Conservation (phyloP, 225 moss, liverwort and hornwort genomes). For the Lunularia cruciata region DNA sequence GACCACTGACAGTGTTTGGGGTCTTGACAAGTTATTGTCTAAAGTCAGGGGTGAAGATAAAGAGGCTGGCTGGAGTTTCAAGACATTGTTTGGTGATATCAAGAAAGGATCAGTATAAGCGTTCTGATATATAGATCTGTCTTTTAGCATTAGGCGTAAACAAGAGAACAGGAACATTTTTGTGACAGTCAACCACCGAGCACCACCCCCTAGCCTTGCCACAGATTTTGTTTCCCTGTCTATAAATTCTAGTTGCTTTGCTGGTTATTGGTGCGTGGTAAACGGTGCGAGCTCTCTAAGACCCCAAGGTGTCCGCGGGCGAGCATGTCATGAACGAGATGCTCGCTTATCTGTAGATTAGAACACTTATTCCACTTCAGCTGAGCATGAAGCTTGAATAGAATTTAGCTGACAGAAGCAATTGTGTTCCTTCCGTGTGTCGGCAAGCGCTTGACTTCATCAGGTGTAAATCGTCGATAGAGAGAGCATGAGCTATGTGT, state of each 20-base stretch:
- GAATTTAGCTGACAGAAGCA: not conserved
- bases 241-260: not conserved
- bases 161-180: not conserved
- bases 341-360: conserved; percentile 5
- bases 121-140: not conserved
- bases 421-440: not conserved
- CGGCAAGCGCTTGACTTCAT: not conserved
- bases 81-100: conserved; percentile 44
- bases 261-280: not conserved
- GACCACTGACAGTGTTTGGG: conserved; percentile 52
- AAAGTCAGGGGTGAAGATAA: conserved; percentile 71
- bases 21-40: conserved; percentile 71
- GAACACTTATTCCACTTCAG: not conserved
- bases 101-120: conserved; percentile 12
- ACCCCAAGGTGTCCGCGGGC: not conserved
- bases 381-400: not conserved
- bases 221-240: conserved; percentile 5
- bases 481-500: conserved; percentile 1
- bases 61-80: conserved; percentile 50
- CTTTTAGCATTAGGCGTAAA: not conserved
- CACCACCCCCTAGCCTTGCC: not conserved
- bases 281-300: not conserved
- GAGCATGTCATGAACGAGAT: not conserved
- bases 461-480: conserved; percentile 4
- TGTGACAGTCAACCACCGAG: conserved; percentile 2